Percentiles rank a stretch among this genome's conserved stretches.
Conservation (phyloP, 2,329 filamentous ascomycete genomes). For the Lecanicillium sp. region DNA sequence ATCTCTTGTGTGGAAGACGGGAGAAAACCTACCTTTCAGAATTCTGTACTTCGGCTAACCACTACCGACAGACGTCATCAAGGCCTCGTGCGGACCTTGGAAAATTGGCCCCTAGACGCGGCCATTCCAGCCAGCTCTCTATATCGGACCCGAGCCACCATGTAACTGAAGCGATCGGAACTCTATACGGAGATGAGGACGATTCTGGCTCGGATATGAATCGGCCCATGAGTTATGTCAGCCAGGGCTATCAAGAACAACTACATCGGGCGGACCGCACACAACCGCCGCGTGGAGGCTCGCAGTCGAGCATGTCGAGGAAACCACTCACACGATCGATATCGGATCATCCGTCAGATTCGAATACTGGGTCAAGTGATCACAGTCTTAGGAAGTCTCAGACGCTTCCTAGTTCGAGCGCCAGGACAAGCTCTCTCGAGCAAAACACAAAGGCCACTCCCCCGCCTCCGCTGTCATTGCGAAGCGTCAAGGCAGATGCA, state of each 20-base stretch:
- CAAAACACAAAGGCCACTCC: slow-evolving; percentile 31
- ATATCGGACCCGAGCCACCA: slow-evolving; percentile 88
- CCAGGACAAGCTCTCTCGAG: slow-evolving; percentile 33
- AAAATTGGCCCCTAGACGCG: slow-evolving; percentile 50
- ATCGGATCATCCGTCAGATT: slow-evolving; percentile 32
- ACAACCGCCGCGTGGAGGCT: slow-evolving; percentile 17
- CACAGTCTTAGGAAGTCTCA: slow-evolving; percentile 33
- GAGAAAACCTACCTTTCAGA: too few relatives aligned
- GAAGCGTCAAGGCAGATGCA: slow-evolving; percentile 51
- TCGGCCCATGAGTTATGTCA: slow-evolving; percentile 68
- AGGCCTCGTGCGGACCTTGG: slow-evolving; percentile 46
- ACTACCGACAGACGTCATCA: slow-evolving; percentile 43
- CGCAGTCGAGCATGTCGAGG: slow-evolving; percentile 28
- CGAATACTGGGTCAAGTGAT: slow-evolving; percentile 21
- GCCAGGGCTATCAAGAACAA: slow-evolving; percentile 44
- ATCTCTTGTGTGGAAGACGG: too few relatives aligned
- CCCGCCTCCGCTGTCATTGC: slow-evolving; percentile 30
- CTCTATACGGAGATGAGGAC: slow-evolving; percentile 74
- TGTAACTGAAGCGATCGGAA: slow-evolving; percentile 88
- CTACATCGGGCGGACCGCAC: slow-evolving; percentile 24
- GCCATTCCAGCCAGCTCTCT: slow-evolving; percentile 49
- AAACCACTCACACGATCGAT: slow-evolving; percentile 32
- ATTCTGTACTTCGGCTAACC: too few relatives aligned
- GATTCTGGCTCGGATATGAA: slow-evolving; percentile 47
- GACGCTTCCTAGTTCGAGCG: slow-evolving; percentile 30